Evolutionary conservation across 2,329 filamentous ascomycete genomes (phyloP), one percentile per base, ranked within the genome.

Genomic region (Scedosporium apiospermum): DNA sequence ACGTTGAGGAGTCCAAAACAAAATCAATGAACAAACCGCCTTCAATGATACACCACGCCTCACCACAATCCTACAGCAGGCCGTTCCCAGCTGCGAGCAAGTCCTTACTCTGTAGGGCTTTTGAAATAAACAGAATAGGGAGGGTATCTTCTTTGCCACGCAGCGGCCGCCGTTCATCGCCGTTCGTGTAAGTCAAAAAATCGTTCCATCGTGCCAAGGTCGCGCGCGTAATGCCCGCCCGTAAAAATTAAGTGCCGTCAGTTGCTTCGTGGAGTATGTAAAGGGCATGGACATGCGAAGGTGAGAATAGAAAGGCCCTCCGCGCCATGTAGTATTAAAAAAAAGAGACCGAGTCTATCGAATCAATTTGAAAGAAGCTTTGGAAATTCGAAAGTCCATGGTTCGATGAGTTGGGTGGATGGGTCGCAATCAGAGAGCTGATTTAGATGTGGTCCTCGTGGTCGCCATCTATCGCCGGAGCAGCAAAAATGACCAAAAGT

Each of bases 401-500:
- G 18, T 21, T 18, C n/a, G 49, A 51, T 21, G 30, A 5, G 30
- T 9, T 58, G 55, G 26, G 34, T 58, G 3, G 55, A 41, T n/a
- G 60, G 10, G 10, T 38, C 34, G 34, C 34, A 57, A 18, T 61
- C 30, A 55, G 30, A n/a, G 18, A 14, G 44, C 6, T 49, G 16
- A 26, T 41, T 57, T 51, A 41, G 42, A 41, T 61, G 46, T 44
- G 38, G 21, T 59, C 57, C 64, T 75, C 73, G 67, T 67, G 69
- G 65, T 76, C 73, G 66, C 75, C 75, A 67, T 76, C 75, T 76
- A 68, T 38, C 53, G 60, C 12, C 14, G 27, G 51, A 60, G 55
- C 18, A 64, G 42, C 18, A 60, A 30, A 61, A 61, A 62, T 46
- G 57, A 62, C 62, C 62, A 65, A 62, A 60, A 63, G 66, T 66